Conservation (phyloP, 371 early-diverging fungal species). For the Sporodiniella umbellata region DNA sequence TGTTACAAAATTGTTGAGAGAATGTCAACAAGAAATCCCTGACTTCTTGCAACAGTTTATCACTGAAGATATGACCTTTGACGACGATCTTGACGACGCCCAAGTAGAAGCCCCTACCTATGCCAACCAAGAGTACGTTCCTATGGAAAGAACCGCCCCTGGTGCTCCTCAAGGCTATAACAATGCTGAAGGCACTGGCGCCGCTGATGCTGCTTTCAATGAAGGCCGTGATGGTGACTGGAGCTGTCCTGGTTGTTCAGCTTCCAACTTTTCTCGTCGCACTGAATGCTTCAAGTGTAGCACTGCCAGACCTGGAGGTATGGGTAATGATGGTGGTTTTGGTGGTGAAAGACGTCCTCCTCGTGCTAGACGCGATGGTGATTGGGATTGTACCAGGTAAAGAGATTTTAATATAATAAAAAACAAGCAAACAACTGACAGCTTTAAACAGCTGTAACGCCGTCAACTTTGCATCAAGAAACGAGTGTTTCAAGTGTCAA, state of each 20-base stretch:
- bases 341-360: slow-evolving; percentile 33
- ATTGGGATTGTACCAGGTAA: slow-evolving; percentile 68
- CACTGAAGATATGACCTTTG: slow-evolving; percentile 22
- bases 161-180: slow-evolving; percentile 36
- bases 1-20: slow-evolving; percentile 74
- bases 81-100: slow-evolving; percentile 47
- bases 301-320: slow-evolving; percentile 53
- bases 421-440: no score
- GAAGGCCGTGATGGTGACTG: slow-evolving; percentile 62
- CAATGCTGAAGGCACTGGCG: slow-evolving; percentile 27
- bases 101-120: slow-evolving; percentile 39
- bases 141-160: slow-evolving; percentile 29
- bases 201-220: slow-evolving; percentile 26
- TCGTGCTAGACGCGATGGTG: slow-evolving; percentile 58
- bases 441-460: slow-evolving; percentile 52
- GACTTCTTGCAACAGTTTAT: slow-evolving; percentile 55
- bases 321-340: slow-evolving; percentile 48
- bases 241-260: slow-evolving; percentile 53
- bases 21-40: slow-evolving; percentile 81
- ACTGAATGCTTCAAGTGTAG: slow-evolving; percentile 67
- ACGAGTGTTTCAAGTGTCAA: slow-evolving; percentile 67
- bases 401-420: slow-evolving; percentile 12
- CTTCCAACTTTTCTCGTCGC: slow-evolving; percentile 44
- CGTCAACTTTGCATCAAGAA: slow-evolving; percentile 63
- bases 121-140: slow-evolving; percentile 46